These are phyloP conservation scores for Phlebiopsis gigantea DNA, from an alignment of 768 basidiomycete genomes.

Conservation along the genomic window DNA sequence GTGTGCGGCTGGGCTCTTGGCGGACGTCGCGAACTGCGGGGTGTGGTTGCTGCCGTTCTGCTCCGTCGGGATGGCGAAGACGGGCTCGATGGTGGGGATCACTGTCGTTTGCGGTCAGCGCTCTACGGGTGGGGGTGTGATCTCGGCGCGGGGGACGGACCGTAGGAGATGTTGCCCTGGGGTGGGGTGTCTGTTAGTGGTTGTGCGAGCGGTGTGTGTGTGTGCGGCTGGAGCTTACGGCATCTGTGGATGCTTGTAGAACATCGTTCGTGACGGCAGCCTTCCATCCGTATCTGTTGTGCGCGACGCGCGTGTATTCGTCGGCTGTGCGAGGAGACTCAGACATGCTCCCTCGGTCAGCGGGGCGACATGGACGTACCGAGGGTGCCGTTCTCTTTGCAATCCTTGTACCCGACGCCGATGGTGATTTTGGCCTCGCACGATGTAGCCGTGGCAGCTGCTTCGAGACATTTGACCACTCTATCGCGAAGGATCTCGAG, in stretches of 20 bases:
- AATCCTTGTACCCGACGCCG: conserved; percentile 25
- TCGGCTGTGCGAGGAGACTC: conserved; percentile 32
- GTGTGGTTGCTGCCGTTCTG: conserved; percentile 76
- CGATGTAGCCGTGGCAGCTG: conserved; percentile 52
- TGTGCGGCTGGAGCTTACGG: conserved; percentile 54
- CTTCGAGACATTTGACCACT: conserved; percentile 70
- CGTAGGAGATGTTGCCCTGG: conserved; percentile 73
- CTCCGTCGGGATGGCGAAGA: conserved; percentile 55
- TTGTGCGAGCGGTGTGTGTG: conserved; percentile 3
- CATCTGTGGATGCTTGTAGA: conserved; percentile 67
- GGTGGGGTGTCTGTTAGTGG: conserved; percentile 8
- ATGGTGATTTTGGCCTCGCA: conserved; percentile 26
- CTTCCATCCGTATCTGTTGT: conserved; percentile 38
- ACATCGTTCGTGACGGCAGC: conserved; percentile 27
- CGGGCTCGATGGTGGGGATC: conserved; percentile 24
- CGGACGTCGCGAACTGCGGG: conserved; percentile 55
- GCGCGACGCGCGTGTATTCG: conserved; percentile 45
- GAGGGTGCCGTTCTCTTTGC: conserved; percentile 29
- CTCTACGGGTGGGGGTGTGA: neutral
- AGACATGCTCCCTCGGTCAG: neutral
- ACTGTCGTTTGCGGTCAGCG: conserved; percentile 1
- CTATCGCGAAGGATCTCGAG: conserved; percentile 50
- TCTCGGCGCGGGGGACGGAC: conserved; percentile 24
- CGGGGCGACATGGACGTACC: conserved; percentile 14
- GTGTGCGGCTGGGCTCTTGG: conserved; percentile 58